Evolutionary conservation across 495 filamentous ascomycete species (phyloP), one percentile per base, ranked within the genome.

Genomic region (Halenospora varia): DNA sequence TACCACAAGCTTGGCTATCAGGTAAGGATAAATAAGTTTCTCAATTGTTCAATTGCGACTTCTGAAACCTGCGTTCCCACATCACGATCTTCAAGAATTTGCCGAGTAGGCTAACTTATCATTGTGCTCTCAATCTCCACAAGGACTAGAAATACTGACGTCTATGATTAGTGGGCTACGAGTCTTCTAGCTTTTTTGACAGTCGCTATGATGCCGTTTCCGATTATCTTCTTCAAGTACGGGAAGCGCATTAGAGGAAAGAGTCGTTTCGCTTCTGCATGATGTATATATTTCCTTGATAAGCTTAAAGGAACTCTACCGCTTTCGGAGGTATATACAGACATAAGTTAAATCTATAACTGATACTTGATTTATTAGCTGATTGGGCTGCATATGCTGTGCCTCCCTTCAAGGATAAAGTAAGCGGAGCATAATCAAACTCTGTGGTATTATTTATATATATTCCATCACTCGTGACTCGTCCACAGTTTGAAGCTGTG

Each of bases 211-310:
- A 67, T 78, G 51, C 68, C 75, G 19, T 74, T 77, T 48, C 73
- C 73, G 2, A 69, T 71, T 56, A 53, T 73, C 3, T 80, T 81
- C 46, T 70, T 64, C 42, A 60, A 55, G 22, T 68, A 68, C 62
- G 73, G 73, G 29, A 80, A 84, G 65, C 68, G 61, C 51, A 72
- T 83, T 54, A 75, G 82, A 44, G 69, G 68, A 18, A 74, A 64
- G 41, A 81, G 78, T 56, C 66, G 73, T 47, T 82, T 75, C 66
- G 77, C 77, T 15, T 47, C 61, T 22, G 51, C 50, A 11, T 62
- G 25, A 54, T n/a, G n/a, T n/a, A n/a, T n/a, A n/a, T n/a, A n/a
- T n/a, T n/a, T n/a, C n/a, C n/a, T n/a, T n/a, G n/a, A n/a, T n/a
- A n/a, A n/a, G n/a, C n/a, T n/a, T n/a, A n/a, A n/a, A n/a, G n/a